Evolutionary conservation across 768 basidiomycete genomes (phyloP).

Genomic region (Amanita phalloides): DNA sequence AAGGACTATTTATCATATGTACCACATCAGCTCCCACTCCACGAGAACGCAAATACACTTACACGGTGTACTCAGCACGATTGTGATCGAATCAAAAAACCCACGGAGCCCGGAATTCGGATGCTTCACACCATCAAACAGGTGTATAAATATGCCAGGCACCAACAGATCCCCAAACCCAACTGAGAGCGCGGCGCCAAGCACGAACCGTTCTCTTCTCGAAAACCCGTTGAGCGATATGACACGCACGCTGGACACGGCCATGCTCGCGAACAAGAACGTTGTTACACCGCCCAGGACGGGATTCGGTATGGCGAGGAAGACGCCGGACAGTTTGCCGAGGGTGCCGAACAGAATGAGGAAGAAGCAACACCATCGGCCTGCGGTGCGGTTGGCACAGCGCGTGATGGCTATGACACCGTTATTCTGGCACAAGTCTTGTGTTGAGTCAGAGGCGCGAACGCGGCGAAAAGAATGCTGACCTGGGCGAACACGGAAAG

Average conservation of each 20-base stretch:
- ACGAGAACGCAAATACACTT: slow-evolving; percentile 16
- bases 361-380: slow-evolving; percentile 71
- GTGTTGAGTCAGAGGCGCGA: too few species aligned
- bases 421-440: slow-evolving; percentile 44
- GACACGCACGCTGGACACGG: slow-evolving; percentile 61
- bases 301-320: slow-evolving; percentile 70
- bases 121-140: slow-evolving; percentile 53
- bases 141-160: slow-evolving; percentile 50
- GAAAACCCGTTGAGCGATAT: slow-evolving; percentile 49
- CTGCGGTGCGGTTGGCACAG: too few species aligned
- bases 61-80: slow-evolving; percentile 77
- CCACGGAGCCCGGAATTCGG: slow-evolving; percentile 50
- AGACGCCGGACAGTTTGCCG: slow-evolving; percentile 76
- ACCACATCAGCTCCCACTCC: background rate
- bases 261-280: slow-evolving; percentile 73
- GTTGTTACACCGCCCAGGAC: slow-evolving; percentile 83
- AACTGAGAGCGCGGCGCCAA: slow-evolving; percentile 58
- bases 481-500: slow-evolving; percentile 70
- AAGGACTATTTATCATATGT: slow-evolving; percentile 30
- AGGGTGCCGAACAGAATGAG: slow-evolving; percentile 70
- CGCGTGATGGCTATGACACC: slow-evolving; percentile 77
- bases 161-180: slow-evolving; percentile 66
- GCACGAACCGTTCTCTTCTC: slow-evolving; percentile 57
- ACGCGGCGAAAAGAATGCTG: background rate
- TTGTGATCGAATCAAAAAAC: slow-evolving; percentile 68